Base-by-base conservation (phyloP, 169 alveolate genomes). In the Plasmodium falciparum region DNA sequence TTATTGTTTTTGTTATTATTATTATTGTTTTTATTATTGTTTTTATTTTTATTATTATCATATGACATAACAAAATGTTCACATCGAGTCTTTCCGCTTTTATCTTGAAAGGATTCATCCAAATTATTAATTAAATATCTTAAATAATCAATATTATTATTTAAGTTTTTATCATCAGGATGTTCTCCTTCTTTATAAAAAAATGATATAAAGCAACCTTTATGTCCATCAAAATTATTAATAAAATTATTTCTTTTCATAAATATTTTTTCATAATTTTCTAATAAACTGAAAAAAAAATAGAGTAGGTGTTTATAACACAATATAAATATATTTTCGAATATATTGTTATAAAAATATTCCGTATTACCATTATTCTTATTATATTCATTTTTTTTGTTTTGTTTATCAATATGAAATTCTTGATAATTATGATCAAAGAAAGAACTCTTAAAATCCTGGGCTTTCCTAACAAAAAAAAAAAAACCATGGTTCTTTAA, bases 221-320 rank as follows among this genome's bases (percentile, higher is more conserved):
- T 33, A 45, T 39, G 8, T 20, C 2, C 45, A 11, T n/a, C 43
- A 15, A 8, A 29, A 4, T 47, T 66, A 22, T 49, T 2, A 24
- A 7, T 13, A 83, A 15, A 56, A 58, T 17, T 12, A 78, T 39
- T 13, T 6, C 49, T 56, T 4, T 9, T 45, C 43, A 78, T 17
- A 83, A 83, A 83, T 12, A 71, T 17, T 29, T 70, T 59, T 29
- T 70, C 86, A 56, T 26, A 83, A 47, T 33, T 69, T 9, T 73
- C 73, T 69, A 83, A 2, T 15, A 63, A 45, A 45, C 56, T 54
- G 29, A 83, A 83, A 49, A 70, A 83, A 58, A 56, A 83, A 29
- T 54, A 2, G 17, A 83, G 4, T 65, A 70, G 69, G 7, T 83
- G 62, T 3, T 61, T 71, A 50, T 69, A 83, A n/a, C 73, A 65